Conservation (phyloP, 768 basidiomycete species). For the Suillus cothurnatus region DNA sequence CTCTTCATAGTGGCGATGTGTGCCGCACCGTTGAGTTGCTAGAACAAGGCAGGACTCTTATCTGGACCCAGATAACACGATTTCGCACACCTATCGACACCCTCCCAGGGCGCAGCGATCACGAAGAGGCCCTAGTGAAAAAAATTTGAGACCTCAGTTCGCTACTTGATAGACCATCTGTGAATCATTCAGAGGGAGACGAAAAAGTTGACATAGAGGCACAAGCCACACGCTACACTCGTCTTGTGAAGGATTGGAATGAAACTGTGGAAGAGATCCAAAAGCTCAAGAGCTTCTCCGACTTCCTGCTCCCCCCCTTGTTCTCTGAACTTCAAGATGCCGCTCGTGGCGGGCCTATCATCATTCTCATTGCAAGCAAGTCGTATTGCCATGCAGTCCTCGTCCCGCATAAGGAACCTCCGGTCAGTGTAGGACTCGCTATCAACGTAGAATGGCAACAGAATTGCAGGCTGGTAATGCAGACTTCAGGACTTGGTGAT, state of each 20-base stretch:
- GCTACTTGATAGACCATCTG: neutral
- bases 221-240: neutral
- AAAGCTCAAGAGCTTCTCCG: constrained; percentile 13
- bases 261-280: constrained; percentile 14
- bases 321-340: constrained; percentile 12
- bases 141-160: neutral
- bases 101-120: neutral
- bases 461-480: neutral
- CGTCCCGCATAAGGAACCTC: neutral
- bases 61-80: constrained; percentile 29
- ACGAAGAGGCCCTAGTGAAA: neutral
- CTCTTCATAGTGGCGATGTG: neutral
- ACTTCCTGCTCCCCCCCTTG: constrained; percentile 16
- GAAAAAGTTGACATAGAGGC: neutral
- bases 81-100: neutral
- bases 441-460: neutral
- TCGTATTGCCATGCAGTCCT: constrained; percentile 13
- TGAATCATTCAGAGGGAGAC: neutral
- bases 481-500: neutral
- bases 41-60: constrained; percentile 31
- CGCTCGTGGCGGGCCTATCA: constrained; percentile 7
- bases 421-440: neutral
- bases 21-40: constrained; percentile 30
- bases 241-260: constrained; percentile 13
- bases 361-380: constrained; percentile 4